phyloP scores from a whole-genome alignment of 148 eudicot genomes.

The Silene latifolia region DNA sequence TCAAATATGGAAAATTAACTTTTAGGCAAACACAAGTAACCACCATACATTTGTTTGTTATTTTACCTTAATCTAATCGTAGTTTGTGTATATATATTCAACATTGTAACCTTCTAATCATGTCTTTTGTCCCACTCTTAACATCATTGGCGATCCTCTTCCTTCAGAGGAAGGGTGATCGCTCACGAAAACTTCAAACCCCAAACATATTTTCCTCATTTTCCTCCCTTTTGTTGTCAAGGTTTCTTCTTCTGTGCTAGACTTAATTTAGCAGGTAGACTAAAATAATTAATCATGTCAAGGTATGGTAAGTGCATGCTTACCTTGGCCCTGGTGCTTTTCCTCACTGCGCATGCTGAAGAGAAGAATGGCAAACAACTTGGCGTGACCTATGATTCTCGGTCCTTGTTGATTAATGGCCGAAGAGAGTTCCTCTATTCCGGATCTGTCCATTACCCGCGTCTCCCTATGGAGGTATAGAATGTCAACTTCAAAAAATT shows the following conservation, averaged over 20 bases:
- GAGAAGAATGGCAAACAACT: not conserved
- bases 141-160: slow-evolving; percentile 7
- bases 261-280: not conserved
- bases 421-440: slow-evolving; percentile 40
- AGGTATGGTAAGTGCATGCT: not conserved
- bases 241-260: not conserved
- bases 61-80: not conserved
- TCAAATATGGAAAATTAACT: not conserved
- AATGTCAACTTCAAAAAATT: not conserved
- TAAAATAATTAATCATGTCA: slow-evolving; percentile 6
- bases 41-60: slow-evolving; percentile 12
- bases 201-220: not conserved
- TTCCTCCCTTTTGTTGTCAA: not conserved
- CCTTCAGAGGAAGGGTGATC: slow-evolving; percentile 23
- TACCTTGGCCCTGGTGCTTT: slow-evolving; percentile 18
- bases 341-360: slow-evolving; percentile 13
- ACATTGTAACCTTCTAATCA: not conserved
- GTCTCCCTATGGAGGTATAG: slow-evolving; percentile 33
- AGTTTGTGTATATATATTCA: not conserved
- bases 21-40: not conserved
- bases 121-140: not conserved
- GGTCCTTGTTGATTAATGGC: slow-evolving; percentile 47
- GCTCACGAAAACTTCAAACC: slow-evolving; percentile 8
- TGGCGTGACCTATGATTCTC: slow-evolving; percentile 34
- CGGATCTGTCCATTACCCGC: slow-evolving; percentile 59